phyloP scores from a whole-genome alignment of 495 filamentous ascomycete species.

The Daldinia loculata region DNA sequence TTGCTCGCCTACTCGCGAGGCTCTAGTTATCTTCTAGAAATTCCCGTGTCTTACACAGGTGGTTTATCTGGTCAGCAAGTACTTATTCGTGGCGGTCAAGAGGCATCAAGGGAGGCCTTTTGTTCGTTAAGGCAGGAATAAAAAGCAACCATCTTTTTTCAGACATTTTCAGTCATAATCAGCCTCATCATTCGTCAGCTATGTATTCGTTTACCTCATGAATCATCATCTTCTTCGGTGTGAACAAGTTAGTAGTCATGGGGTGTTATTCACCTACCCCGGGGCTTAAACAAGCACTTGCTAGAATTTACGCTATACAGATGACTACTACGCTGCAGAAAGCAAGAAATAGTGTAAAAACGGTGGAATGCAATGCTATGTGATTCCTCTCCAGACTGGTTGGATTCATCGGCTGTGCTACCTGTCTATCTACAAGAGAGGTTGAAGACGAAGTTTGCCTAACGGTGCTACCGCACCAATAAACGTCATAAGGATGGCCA shows the following conservation, averaged over 20 bases:
- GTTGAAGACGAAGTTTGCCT: constrained; percentile 30
- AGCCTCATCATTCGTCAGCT: constrained; percentile 3
- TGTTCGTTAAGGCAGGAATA: not conserved
- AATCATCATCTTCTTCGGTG: constrained; percentile 1
- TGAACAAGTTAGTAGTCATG: not conserved
- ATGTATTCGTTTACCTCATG: not conserved
- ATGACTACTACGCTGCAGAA: constrained; percentile 2
- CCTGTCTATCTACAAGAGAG: constrained; percentile 21
- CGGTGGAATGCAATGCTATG: constrained; percentile 7
- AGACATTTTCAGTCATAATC: constrained; percentile 6
- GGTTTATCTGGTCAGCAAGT: not conserved
- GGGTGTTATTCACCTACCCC: constrained; percentile 10
- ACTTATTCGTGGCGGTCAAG: not conserved
- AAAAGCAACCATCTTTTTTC: constrained; percentile 1
- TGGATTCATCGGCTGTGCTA: constrained; percentile 24
- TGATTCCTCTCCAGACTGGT: constrained; percentile 22
- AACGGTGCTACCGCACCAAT: constrained; percentile 28
- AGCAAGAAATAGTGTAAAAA: not conserved
- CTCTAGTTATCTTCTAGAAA: not conserved
- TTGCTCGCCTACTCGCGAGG: not conserved
- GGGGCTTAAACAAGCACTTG: not conserved
- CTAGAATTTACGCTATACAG: not conserved
- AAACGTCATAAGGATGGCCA: constrained; percentile 2
- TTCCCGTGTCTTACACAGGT: not conserved
- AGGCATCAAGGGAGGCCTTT: not conserved